These are phyloP conservation scores for Bodo saltans DNA, from an alignment of 78 protist genomes.

Conservation along the genomic window DNA sequence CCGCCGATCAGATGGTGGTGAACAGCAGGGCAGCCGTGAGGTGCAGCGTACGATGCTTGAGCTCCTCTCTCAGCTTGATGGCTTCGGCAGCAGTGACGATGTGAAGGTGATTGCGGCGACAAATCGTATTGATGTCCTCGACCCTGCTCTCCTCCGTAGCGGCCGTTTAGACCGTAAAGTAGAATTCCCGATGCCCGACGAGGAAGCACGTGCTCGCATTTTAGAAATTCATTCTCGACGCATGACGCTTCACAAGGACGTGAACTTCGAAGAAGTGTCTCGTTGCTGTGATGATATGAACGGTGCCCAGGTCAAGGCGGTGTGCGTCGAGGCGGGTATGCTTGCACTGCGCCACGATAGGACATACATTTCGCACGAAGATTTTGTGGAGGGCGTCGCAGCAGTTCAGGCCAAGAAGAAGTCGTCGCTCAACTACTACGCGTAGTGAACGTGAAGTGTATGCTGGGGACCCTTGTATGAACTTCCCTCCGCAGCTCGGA, in stretches of 20 bases:
- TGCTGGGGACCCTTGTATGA: too few relatives aligned
- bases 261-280: constrained; percentile 96
- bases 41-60: constrained; percentile 99
- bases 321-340: constrained; percentile 97
- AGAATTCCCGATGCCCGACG: constrained; percentile 97
- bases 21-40: constrained; percentile 94
- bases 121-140: constrained; percentile 97
- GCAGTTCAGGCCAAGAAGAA: constrained; percentile 75
- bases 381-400: constrained; percentile 93
- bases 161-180: constrained; percentile 94
- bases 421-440: constrained; percentile 87
- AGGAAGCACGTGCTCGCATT: constrained; percentile 91
- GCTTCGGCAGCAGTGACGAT: constrained; percentile 79
- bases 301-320: constrained; percentile 99
- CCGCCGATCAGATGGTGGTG: constrained; percentile 86
- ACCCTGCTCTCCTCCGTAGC: constrained; percentile 97
- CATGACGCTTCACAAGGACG: constrained; percentile 71
- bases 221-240: constrained; percentile 94
- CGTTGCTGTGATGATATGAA: constrained; percentile 97
- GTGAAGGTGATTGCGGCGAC: constrained; percentile 99
- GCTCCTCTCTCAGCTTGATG: constrained; percentile 98
- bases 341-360: constrained; percentile 77
- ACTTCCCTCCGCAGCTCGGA: too few relatives aligned
- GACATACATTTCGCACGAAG: constrained; percentile 90
- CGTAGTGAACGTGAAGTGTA: too few relatives aligned